Percentiles rank a stretch among this genome's conserved stretches.
phyloP scores from a whole-genome alignment of 805 yeast species.

The Pichia eremophila region DNA sequence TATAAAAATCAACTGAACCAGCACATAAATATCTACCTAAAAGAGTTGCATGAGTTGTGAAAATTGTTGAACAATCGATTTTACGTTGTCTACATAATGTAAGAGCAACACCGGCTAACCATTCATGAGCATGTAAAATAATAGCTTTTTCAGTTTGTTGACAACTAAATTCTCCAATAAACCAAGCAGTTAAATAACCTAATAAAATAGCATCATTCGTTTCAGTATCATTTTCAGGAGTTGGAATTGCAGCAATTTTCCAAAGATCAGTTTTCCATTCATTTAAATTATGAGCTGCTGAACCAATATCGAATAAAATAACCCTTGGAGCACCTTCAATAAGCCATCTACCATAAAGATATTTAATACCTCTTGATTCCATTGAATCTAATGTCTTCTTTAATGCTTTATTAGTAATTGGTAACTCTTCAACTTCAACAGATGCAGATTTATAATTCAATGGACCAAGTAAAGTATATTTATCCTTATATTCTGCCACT shows the following conservation, averaged over 20 bases:
- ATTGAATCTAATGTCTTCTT: conserved; percentile 63
- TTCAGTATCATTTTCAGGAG: conserved; percentile 82
- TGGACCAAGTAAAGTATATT: conserved; percentile 85
- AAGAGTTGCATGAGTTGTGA: conserved; percentile 95
- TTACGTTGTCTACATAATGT: conserved; percentile 88
- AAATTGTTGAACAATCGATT: conserved; percentile 88
- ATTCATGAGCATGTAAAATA: conserved; percentile 91
- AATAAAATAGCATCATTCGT: conserved; percentile 86
- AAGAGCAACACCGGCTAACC: conserved; percentile 95
- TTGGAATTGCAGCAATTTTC: conserved; percentile 86
- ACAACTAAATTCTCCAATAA: conserved; percentile 84
- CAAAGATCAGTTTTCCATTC: conserved; percentile 95
- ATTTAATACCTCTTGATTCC: conserved; percentile 72
- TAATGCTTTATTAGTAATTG: conserved; percentile 37
- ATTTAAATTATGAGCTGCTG: conserved; percentile 59
- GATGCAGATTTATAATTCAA: conserved; percentile 64
- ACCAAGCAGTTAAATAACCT: conserved; percentile 95
- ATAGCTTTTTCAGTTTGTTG: conserved; percentile 82
- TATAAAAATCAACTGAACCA: conserved; percentile 92
- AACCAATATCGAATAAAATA: conserved; percentile 72
- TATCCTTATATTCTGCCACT: conserved; percentile 80
- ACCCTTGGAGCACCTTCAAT: conserved; percentile 97
- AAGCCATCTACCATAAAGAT: conserved; percentile 91
- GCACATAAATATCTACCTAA: conserved; percentile 94
- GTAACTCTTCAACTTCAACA: conserved; percentile 72